Base-by-base conservation (phyloP, 495 filamentous ascomycete species). In the Trichoderma reesei region DNA sequence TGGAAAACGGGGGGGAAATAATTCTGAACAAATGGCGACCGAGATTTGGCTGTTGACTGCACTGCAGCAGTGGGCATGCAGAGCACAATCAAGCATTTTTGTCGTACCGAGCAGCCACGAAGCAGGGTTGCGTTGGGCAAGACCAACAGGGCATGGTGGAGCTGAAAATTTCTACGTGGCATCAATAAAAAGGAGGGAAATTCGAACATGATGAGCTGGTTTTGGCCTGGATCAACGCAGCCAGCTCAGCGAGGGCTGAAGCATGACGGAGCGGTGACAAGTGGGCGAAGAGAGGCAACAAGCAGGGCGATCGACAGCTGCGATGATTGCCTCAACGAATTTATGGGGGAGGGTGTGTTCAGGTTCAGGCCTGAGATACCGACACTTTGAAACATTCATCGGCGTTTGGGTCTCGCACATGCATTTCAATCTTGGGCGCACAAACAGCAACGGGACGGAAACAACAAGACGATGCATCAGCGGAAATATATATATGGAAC, bases 331-430 rank as follows among this genome's bases (percentile, higher is more conserved):
- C 26, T 48, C 44, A 18, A 48, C n/a, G 44, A 48, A 16, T 48
- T 18, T 26, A 26, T 26, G 26, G 26, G 26, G 16, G n/a, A 18
- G 9, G 20, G 44, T n/a, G 44, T 48, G 44, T 20, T 48, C 44
- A 26, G 44, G 44, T 3, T 8, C 8, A 18, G 9, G 16, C 51
- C 34, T 10, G 14, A 33, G 34, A 36, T 56, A 56, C 51, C 26
- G 26, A 31, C 20, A 14, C 7, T 46, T 14, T 56, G 11, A 33
- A 33, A 26, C 51, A 56, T 56, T 56, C 51, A 56, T 56, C 11
- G 51, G 51, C 51, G 51, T 56, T 56, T 56, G 20, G 51, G 31
- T 33, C 51, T 56, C 34, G 51, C 18, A 56, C 6, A 56, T 56
- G 42, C 26, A 33, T 56, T 33, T 56, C 26, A n/a, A 56, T 14